Evolutionary conservation across 176 grass and related monocot genomes (phyloP), one percentile per base, ranked within the genome.

Genomic region (Musa acuminata): DNA sequence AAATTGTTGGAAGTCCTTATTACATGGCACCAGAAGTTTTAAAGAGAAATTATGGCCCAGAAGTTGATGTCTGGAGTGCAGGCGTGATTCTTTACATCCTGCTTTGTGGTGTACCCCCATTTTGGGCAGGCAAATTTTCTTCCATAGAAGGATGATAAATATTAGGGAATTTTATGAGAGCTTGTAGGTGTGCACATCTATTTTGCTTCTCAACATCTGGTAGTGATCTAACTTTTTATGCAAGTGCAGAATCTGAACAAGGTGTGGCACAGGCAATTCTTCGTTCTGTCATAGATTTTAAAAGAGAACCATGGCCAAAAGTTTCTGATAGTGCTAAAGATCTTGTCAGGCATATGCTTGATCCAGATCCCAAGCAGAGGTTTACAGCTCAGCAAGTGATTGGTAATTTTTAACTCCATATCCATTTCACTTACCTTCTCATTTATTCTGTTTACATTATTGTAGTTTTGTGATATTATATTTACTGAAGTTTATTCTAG

Each of bases 271-370:
- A 69, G 43, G 67, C 67, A 2, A 69, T 69, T 69, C 67, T 69
- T 69, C 67, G 67, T 17, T 29, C 29, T 14, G 3, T 17, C 19
- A 27, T 69, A 69, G 67, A 69, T 69, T 69, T 69, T 48, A 69
- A 49, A 19, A 29, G 67, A 1, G 67, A 69, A 69, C 67, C 67
- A 35, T 69, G 67, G 67, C 67, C 67, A 50, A 69, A 9, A 48
- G 29, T 69, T 69, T 69, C 67, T 17, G 67, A 69, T 48, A 69
- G 43, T 69, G 67, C 67, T 69, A 69, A 69, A 49, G 43, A 69
- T 69, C 67, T 69, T 29, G 67, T 69, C 14, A 29, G 67, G 8
- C 27, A 69, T 29, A 69, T 69, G 67, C 43, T 69, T 29, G 27
- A 69, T 7, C 67, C 67, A 48, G 67, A 69, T 9, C 27, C 67